These are phyloP conservation scores for Suhomyces vadensis DNA, from an alignment of 805 yeast species.

Conservation along the genomic window DNA sequence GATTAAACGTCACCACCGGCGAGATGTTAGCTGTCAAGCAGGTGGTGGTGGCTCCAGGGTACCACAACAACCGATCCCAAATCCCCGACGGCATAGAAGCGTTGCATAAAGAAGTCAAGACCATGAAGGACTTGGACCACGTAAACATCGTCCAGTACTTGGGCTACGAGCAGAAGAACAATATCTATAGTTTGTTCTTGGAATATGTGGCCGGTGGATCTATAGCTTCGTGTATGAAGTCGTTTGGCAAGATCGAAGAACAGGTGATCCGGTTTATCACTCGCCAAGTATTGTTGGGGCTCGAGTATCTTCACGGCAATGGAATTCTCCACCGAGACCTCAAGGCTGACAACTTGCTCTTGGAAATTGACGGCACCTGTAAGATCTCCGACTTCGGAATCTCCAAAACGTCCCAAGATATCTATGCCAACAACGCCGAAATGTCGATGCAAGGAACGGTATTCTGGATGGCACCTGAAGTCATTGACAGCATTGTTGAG, in stretches of 20 bases:
- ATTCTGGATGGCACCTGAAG: slow-evolving; percentile 99
- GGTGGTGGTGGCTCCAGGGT: slow-evolving; percentile 60
- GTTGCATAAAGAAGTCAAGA: slow-evolving; percentile 84
- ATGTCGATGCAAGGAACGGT: slow-evolving; percentile 99
- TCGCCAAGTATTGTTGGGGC: slow-evolving; percentile 77
- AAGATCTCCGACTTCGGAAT: slow-evolving; percentile 97
- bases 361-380: slow-evolving; percentile 90
- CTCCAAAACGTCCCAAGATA: slow-evolving; percentile 72
- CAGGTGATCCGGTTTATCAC: slow-evolving; percentile 69
- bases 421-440: slow-evolving; percentile 87
- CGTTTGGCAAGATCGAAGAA: slow-evolving; percentile 85
- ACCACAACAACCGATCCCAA: slow-evolving; percentile 9
- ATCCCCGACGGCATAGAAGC: slow-evolving; percentile 66
- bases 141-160: slow-evolving; percentile 92
- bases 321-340: slow-evolving; percentile 92
- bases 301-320: slow-evolving; percentile 81
- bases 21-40: slow-evolving; percentile 99
- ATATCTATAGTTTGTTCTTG: slow-evolving; percentile 79
- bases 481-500: slow-evolving; percentile 78
- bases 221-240: slow-evolving; percentile 79
- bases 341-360: slow-evolving; percentile 87
- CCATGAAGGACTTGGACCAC: slow-evolving; percentile 92
- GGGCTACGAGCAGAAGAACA: slow-evolving; percentile 80
- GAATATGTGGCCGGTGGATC: slow-evolving; percentile 99
- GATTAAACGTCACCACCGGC: slow-evolving; percentile 92